Evolutionary conservation across 768 basidiomycete genomes (phyloP).

Genomic region (Naematelia aurantialba): DNA sequence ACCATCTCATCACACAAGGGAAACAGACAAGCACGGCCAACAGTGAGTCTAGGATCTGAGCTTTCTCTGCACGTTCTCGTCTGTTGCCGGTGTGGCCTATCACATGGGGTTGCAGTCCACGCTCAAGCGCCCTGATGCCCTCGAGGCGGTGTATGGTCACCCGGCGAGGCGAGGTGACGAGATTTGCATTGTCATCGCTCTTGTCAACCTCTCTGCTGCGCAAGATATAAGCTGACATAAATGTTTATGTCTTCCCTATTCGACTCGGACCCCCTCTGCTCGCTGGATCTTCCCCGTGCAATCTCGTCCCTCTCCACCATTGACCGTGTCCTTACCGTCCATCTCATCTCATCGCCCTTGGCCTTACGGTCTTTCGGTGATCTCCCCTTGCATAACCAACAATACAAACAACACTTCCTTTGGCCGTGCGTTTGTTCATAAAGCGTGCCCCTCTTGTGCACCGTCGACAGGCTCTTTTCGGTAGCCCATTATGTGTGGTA

Average conservation of each 20-base stretch:
- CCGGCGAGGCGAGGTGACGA: too few relatives aligned
- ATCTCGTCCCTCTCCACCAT: not conserved
- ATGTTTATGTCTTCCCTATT: not conserved
- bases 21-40: too few relatives aligned
- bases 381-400: not conserved
- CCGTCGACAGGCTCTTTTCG: not conserved
- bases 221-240: not conserved
- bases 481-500: not conserved
- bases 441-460: not conserved
- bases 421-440: not conserved
- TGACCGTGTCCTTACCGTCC: too few relatives aligned
- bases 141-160: not conserved
- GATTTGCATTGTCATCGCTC: too few relatives aligned
- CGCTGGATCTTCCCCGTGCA: not conserved
- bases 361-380: not conserved
- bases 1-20: not conserved
- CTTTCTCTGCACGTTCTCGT: not conserved
- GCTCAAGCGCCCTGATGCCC: not conserved
- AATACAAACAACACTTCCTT: not conserved
- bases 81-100: not conserved
- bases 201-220: not conserved
- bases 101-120: too few relatives aligned
- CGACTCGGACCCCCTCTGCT: not conserved
- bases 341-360: not conserved
- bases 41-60: not conserved